Evolutionary conservation across 1,284 basidiomycete genomes (phyloP), one percentile per base, ranked within the genome.

Genomic region (Leucoagaricus sp.): DNA sequence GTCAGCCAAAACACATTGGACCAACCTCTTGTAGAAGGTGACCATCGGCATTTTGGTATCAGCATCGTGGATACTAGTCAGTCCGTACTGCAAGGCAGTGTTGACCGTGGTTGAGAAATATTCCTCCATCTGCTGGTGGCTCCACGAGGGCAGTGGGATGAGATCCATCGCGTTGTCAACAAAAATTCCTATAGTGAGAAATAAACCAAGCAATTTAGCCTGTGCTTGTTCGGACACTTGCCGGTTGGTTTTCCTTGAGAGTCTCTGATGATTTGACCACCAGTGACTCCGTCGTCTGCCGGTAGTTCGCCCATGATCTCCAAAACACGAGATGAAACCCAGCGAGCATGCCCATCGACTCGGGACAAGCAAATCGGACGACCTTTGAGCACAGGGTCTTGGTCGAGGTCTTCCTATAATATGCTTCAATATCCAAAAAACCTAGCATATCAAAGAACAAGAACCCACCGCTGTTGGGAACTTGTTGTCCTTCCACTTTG

Each of bases 51-150:
- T 76, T 12, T 71, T 70, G 0, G 86, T 77, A 13, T 75, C 79
- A 0, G 94, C 94, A 66, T 96, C 94, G 60, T 96, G 93, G 6
- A 96, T 85, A 12, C 83, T 87, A 0, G 91, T 94, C 49, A 97
- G 70, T 3, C 94, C 94, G 45, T 84, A 81, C 1, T 80, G 75
- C 13, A 94, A 74, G 0, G 89, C 92, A 63, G 91, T 86, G 31
- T 73, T 71, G 49, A 89, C 78, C 0, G 91, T 80, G 15, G 77
- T 74, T n/a, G 84, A 73, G 55, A 91, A 87, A 65, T 82, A 91
- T 17, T 77, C 73, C 33, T 76, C 67, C 67, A 87, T 79, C 61
- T 87, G 81, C 6, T 71, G 67, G 31, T 86, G 78, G 0, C 83
- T 82, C 78, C 84, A 86, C 3, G 77, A 66, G 0, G 93, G 93